Conservation (phyloP, 768 basidiomycete species). For the Sarcomyxa edulis region DNA sequence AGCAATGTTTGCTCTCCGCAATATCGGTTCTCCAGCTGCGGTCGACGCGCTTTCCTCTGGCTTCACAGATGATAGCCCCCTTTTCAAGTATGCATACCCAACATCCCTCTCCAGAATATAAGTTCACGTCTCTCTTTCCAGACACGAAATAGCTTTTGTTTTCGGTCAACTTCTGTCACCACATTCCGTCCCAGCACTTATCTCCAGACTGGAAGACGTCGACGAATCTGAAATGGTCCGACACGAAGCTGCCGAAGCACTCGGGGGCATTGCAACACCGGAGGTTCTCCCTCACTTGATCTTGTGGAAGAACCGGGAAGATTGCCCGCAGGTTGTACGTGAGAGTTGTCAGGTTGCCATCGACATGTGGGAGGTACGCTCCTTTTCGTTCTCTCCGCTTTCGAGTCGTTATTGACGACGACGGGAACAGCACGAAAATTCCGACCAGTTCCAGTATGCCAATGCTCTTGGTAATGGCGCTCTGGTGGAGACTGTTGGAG, state of each 20-base stretch:
- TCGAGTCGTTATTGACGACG: background rate
- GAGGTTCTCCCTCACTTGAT: slow-evolving; percentile 84
- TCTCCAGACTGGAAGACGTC: slow-evolving; percentile 67
- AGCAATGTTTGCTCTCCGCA: slow-evolving; percentile 96
- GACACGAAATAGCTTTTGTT: slow-evolving; percentile 97
- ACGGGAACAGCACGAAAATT: slow-evolving; percentile 56
- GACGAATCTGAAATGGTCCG: slow-evolving; percentile 94
- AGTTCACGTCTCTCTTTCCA: slow-evolving; percentile 21
- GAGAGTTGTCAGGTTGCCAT: slow-evolving; percentile 96
- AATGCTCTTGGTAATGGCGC: slow-evolving; percentile 13
- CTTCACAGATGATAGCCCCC: slow-evolving; percentile 80
- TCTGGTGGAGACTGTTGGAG: background rate
- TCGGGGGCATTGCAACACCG: slow-evolving; percentile 94
- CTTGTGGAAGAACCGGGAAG: slow-evolving; percentile 75
- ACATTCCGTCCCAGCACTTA: slow-evolving; percentile 80
- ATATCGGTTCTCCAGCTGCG: slow-evolving; percentile 81
- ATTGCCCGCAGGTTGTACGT: slow-evolving; percentile 83
- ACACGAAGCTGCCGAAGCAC: slow-evolving; percentile 96
- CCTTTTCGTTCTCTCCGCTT: background rate
- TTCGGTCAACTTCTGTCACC: slow-evolving; percentile 93
- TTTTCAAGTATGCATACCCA: slow-evolving; percentile 70
- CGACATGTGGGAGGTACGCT: slow-evolving; percentile 91
- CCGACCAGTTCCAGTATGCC: slow-evolving; percentile 68
- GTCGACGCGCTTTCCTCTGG: slow-evolving; percentile 90
- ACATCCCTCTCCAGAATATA: background rate